Percentiles rank a stretch among this genome's conserved stretches.
phyloP scores from a whole-genome alignment of 352 stramenopile species.

The Phytophthora hibernalis region DNA sequence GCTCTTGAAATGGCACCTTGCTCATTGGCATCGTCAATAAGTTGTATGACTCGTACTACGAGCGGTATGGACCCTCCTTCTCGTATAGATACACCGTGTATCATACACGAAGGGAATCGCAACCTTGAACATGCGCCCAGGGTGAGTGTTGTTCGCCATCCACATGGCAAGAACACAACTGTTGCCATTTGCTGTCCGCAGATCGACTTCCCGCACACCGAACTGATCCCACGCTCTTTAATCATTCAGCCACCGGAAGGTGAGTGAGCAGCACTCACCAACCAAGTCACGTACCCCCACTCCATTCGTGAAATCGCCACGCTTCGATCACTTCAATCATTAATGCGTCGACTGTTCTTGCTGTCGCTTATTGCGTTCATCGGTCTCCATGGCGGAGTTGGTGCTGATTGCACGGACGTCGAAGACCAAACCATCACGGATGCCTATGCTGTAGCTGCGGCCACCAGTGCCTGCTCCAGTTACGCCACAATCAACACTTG shows the following conservation, averaged over 20 bases:
- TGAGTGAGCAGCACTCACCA: background rate
- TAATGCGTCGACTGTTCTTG: background rate
- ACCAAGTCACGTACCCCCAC: too few species aligned
- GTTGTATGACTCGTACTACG: too few species aligned
- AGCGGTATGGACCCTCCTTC: too few species aligned
- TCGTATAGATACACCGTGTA: too few species aligned
- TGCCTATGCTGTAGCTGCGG: constrained; percentile 12
- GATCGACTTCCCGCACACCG: background rate
- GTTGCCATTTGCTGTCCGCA: background rate
- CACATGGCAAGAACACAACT: too few species aligned
- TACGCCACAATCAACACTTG: constrained; percentile 26
- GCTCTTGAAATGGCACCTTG: too few species aligned
- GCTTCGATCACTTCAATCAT: background rate
- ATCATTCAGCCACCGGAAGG: background rate
- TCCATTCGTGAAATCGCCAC: constrained; percentile 2
- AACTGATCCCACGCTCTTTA: background rate
- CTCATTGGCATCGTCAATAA: too few species aligned
- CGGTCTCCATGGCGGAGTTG: background rate
- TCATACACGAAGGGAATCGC: too few species aligned
- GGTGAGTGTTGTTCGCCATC: too few species aligned
- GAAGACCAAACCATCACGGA: constrained; percentile 21
- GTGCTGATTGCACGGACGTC: constrained; percentile 20
- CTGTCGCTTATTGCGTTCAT: background rate
- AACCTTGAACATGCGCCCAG: too few species aligned
- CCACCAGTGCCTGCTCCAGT: constrained; percentile 14